A percentile compares a stretch with the other conserved stretches of the same genome.
These are phyloP conservation scores for Trebouxiophyceae sp. DNA, from an alignment of 163 green algal genomes.

Conservation along the genomic window DNA sequence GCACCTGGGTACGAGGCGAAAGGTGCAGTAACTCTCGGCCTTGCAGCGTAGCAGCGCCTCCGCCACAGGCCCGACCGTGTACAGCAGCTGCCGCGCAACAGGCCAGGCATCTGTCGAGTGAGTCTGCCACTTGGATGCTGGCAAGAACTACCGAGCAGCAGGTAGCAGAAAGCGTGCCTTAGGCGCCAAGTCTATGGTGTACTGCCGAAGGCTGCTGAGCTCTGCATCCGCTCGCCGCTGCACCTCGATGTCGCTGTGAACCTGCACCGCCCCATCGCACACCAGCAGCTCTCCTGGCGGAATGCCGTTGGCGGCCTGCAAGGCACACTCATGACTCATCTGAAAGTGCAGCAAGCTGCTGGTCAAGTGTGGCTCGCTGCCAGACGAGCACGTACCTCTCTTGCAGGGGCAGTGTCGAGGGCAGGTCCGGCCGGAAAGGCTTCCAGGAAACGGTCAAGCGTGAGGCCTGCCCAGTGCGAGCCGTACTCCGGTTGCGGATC, in stretches of 20 bases:
- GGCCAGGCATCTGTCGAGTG: background rate
- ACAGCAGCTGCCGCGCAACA: constrained; percentile 21
- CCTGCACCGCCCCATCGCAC: too few species aligned
- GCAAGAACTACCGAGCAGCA: too few species aligned
- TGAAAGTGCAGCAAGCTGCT: too few species aligned
- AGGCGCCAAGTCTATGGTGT: constrained; percentile 42
- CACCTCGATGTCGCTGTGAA: constrained; percentile 12
- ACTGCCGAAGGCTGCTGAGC: constrained; percentile 15
- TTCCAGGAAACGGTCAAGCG: constrained; percentile 21
- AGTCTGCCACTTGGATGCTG: too few species aligned
- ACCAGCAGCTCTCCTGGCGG: too few species aligned
- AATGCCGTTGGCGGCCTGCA: too few species aligned
- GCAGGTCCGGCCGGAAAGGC: too few species aligned
- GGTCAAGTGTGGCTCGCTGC: too few species aligned
- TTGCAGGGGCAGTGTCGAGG: too few species aligned
- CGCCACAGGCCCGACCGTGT: constrained; percentile 34
- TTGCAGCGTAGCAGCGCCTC: constrained; percentile 38
- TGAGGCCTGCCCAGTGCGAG: constrained; percentile 41
- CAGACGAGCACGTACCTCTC: too few species aligned
- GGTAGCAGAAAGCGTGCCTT: too few species aligned
- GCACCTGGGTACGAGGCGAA: constrained; percentile 42
- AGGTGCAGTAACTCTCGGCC: constrained; percentile 58
- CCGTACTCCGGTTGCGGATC: constrained; percentile 50
- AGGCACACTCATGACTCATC: too few species aligned
- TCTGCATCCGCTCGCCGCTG: constrained; percentile 5